These are phyloP conservation scores for Trichoderma virens DNA, from an alignment of 495 filamentous ascomycete species.

Conservation along the genomic window DNA sequence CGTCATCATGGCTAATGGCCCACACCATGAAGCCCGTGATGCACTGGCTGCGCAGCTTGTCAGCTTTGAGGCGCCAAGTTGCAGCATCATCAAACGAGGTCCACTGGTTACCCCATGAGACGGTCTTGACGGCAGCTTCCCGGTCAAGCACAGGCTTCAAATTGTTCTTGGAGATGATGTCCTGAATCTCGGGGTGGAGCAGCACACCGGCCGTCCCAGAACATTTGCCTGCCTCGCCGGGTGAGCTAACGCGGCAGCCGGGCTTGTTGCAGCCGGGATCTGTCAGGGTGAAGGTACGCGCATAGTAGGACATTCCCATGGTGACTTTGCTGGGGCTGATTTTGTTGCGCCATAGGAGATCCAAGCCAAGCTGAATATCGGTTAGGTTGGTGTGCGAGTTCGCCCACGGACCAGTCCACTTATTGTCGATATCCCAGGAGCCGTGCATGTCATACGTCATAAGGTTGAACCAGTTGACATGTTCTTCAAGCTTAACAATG, in stretches of 20 bases:
- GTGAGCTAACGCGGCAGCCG: slow-evolving; percentile 22
- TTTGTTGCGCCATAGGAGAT: slow-evolving; percentile 44
- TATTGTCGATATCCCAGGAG: slow-evolving; percentile 18
- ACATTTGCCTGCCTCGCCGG: slow-evolving; percentile 23
- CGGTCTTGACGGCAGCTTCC: slow-evolving; percentile 26
- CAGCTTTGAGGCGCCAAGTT: slow-evolving; percentile 33
- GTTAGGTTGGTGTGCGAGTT: slow-evolving; percentile 47
- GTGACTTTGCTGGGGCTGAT: slow-evolving; percentile 34
- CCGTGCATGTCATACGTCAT: slow-evolving; percentile 46
- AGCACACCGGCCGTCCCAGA: slow-evolving; percentile 25
- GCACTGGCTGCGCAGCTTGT: slow-evolving; percentile 27
- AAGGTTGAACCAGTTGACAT: slow-evolving; percentile 47
- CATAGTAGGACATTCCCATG: slow-evolving; percentile 47
- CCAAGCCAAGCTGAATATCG: slow-evolving; percentile 38
- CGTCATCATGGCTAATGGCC: slow-evolving; percentile 21
- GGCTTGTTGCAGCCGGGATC: slow-evolving; percentile 15
- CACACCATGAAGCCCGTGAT: slow-evolving; percentile 23
- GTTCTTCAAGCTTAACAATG: slow-evolving; percentile 26
- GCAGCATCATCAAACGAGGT: slow-evolving; percentile 35
- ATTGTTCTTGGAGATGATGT: slow-evolving; percentile 14
- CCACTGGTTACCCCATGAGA: slow-evolving; percentile 39
- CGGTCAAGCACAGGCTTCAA: slow-evolving; percentile 14
- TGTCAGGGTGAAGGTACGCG: slow-evolving; percentile 26
- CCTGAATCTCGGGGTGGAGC: slow-evolving; percentile 29
- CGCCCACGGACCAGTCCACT: slow-evolving; percentile 24